A percentile compares a stretch with the other conserved stretches of the same genome.
These are phyloP conservation scores for Neofusicoccum umdonicola DNA, from an alignment of 2,329 filamentous ascomycete genomes.

Conservation along the genomic window DNA sequence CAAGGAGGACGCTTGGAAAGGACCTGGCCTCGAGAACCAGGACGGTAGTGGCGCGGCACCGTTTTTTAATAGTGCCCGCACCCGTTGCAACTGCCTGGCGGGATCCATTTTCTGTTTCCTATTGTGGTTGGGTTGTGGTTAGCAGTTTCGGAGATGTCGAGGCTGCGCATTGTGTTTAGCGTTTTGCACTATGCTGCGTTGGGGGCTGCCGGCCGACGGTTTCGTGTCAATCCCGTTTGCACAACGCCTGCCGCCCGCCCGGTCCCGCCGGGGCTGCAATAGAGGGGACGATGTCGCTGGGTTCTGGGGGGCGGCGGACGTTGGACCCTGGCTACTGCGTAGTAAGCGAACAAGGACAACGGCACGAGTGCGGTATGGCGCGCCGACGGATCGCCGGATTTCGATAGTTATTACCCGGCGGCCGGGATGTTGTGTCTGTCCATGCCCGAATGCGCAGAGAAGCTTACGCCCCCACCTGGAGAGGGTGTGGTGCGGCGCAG, in stretches of 20 bases:
- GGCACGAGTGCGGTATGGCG: not conserved
- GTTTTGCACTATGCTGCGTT: not conserved
- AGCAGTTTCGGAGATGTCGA: not conserved
- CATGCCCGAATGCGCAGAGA: not conserved
- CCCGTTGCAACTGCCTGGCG: not conserved
- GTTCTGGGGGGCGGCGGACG: not conserved
- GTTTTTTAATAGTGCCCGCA: not conserved
- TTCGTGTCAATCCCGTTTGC: not conserved
- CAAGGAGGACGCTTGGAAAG: not conserved
- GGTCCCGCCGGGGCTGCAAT: not conserved
- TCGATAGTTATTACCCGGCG: not conserved
- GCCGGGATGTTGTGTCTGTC: too few species aligned
- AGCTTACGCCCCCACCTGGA: not conserved
- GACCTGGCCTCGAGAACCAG: not conserved
- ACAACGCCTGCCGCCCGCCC: not conserved
- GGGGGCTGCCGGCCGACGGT: not conserved
- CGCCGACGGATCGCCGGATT: constrained; percentile 7
- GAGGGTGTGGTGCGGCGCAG: not conserved
- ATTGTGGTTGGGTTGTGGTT: not conserved
- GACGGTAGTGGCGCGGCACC: not conserved
- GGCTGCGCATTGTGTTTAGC: not conserved
- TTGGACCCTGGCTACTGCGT: not conserved
- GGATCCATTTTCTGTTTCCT: not conserved
- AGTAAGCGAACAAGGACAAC: not conserved
- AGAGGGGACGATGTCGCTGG: not conserved